Base-by-base conservation (phyloP, 768 basidiomycete species). In the Boletus reticulatus region DNA sequence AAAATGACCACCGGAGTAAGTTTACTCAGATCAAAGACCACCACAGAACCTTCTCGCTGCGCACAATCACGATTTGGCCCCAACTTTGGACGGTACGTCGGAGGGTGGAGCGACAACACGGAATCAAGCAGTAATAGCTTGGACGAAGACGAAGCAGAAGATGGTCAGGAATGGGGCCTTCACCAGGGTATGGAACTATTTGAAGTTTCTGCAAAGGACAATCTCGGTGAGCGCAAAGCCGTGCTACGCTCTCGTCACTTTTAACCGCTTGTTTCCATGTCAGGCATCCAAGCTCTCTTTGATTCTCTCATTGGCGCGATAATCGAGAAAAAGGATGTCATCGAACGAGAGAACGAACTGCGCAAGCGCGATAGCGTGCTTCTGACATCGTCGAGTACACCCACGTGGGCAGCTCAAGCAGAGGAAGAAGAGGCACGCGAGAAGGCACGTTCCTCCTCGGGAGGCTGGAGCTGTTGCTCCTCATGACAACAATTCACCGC, bases 141-240 rank as follows among this genome's bases (percentile, higher is more conserved):
- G 50, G 79, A 82, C 44, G 87, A 85, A 68, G 83, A 83, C 42
- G 85, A 89, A 19, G 77, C 70, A 4, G 72, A 76, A 6, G 81
- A 80, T 19, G 74, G 74, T 4, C 75, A 75, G 39, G 88, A 88
- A 66, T 91, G 89, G 87, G 88, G 89, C 6, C 77, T 89, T 38
- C 84, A 80, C 67, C 88, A 88, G 67, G 88, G 85, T 58, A 92
- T 94, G 85, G 88, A 89, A 65, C 79, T 95, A 17, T 92, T 90
- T 60, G 92, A 96, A 68, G 92, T 96, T 19, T 94, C 92, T 43
- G 89, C 94, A 50, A 94, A 94, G 72, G 92, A 94, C 63, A 88
- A 91, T 66, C 66, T 74, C 32, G 94, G 93, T 94, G 58, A 59
- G 63, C 17, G 22, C 19, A 27, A 32, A 39, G 38, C 45, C 27